A percentile compares a stretch with the other conserved stretches of the same genome.
These are phyloP conservation scores for Acorus calamus DNA, from an alignment of 106 monocot genomes.

Conservation along the genomic window DNA sequence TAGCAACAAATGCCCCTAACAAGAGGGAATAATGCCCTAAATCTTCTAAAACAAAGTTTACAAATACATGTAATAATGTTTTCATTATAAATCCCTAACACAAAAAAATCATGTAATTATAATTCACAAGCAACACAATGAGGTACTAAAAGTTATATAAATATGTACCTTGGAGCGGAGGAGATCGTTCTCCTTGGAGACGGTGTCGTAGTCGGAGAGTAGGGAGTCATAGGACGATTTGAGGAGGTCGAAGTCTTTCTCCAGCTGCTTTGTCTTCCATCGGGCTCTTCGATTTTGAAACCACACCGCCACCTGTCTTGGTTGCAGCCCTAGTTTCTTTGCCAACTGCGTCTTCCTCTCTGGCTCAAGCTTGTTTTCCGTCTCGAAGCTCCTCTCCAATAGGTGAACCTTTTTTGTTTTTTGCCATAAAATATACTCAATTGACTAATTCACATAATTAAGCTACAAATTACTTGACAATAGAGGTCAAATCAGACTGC, in stretches of 20 bases:
- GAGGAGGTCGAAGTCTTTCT: conserved; percentile 63
- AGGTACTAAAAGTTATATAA: too few relatives aligned
- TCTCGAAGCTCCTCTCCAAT: conserved; percentile 72
- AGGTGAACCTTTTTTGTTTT: conserved; percentile 37
- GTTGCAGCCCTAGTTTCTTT: conserved; percentile 63
- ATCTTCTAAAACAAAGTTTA: too few relatives aligned
- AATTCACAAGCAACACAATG: too few relatives aligned
- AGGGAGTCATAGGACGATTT: conserved; percentile 67
- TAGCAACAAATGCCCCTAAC: too few relatives aligned
- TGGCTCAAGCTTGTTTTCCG: conserved; percentile 88
- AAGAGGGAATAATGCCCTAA: too few relatives aligned
- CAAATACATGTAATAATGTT: too few relatives aligned
- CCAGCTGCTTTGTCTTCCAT: conserved; percentile 73
- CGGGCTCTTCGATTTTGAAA: conserved; percentile 11
- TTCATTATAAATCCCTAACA: too few relatives aligned
- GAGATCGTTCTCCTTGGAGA: conserved; percentile 48
- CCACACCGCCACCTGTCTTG: conserved; percentile 78
- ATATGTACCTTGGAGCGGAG: conserved; percentile 50
- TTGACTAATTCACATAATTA: background rate
- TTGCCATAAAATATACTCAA: background rate
- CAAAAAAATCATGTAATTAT: too few relatives aligned
- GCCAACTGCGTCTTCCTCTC: conserved; percentile 83
- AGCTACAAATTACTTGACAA: background rate
- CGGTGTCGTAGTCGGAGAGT: conserved; percentile 38
- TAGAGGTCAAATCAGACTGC: background rate